Evolutionary conservation across 2,329 filamentous ascomycete genomes (phyloP), one percentile per base, ranked within the genome.

Genomic region (Aspergillus sp.): DNA sequence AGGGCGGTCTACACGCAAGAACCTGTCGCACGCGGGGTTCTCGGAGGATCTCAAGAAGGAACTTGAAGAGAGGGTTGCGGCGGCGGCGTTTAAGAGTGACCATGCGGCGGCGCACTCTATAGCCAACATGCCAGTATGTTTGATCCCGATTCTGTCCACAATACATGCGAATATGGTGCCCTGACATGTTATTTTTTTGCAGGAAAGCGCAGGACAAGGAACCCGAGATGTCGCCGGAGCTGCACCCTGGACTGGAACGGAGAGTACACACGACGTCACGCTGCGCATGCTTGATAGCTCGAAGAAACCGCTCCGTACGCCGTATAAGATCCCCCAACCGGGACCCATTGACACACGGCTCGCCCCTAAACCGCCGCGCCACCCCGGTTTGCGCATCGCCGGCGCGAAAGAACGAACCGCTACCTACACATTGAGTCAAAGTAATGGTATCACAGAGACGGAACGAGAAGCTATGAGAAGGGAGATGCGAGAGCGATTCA

Each of bases 401-500:
- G 81, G 79, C 65, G 86, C 86, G 8, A 77, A 83, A 62, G 85
- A 88, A 58, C 79, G 79, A 57, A 85, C 83, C 6, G 81, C 80
- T 3, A 77, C 80, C 5, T 88, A 87, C 63, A 71, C 79, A 6
- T 67, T 78, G 14, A 76, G 82, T 48, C 82, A 84, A 59, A 80
- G 82, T 27, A 76, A 82, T 4, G 81, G 81, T 0, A 75, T 95
- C 63, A 87, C 82, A 3, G 86, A 90, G 0, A 77, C 87, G 31
- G 92, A 98, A 72, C 84, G 85, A 37, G 89, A 91, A 64, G 85
- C 86, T 14, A 80, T 90, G 66, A 84, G 86, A 49, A 82, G 84
- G 62, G 87, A 95, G 69, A 83, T 98, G 58, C 87, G 88, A 39
- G 92, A 96, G 57, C 84, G 93, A 1, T 96, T 98, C 66, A 79